Evolutionary conservation across 805 yeast genomes (phyloP).

Genomic region (Sugiyamaella valdiviana): DNA sequence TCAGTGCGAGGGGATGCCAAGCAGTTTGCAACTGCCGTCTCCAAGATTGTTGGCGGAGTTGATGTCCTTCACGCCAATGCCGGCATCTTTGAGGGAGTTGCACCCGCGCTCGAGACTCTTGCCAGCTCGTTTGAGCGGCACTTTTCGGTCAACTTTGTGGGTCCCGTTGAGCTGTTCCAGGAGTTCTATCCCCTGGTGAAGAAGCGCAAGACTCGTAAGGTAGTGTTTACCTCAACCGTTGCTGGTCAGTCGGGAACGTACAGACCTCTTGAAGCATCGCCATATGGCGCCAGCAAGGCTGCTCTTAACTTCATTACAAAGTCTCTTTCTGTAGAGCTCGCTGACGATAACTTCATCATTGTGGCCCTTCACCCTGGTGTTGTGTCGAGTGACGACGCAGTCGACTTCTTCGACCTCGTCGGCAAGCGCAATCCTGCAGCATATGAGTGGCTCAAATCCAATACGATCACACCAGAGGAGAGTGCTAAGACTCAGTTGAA

Average conservation of each 20-base stretch:
- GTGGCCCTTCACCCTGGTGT: conserved; percentile 37
- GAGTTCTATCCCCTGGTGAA: conserved; percentile 24
- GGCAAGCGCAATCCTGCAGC: not conserved
- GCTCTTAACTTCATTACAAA: conserved; percentile 33
- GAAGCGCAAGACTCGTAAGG: conserved; percentile 21
- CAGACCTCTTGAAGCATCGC: conserved; percentile 16
- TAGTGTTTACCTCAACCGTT: conserved; percentile 27
- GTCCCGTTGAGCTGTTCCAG: conserved; percentile 24
- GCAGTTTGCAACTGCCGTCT: conserved; percentile 14
- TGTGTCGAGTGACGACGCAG: conserved; percentile 30
- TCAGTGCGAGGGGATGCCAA: conserved; percentile 18
- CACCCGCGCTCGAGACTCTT: not conserved
- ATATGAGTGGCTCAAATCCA: not conserved
- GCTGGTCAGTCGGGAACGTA: conserved; percentile 26
- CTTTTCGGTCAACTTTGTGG: conserved; percentile 24
- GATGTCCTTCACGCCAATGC: conserved; percentile 28
- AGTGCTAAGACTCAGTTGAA: conserved; percentile 23
- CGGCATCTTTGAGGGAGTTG: conserved; percentile 17
- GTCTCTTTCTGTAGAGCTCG: conserved; percentile 28
- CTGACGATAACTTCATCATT: conserved; percentile 26
- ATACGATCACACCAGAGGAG: conserved; percentile 20
- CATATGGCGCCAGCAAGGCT: conserved; percentile 37
- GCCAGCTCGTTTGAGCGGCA: conserved; percentile 13
- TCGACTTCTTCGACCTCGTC: not conserved
- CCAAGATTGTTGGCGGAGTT: conserved; percentile 18